phyloP scores from a whole-genome alignment of 2,329 filamentous ascomycete species.

The Alternaria alternata region DNA sequence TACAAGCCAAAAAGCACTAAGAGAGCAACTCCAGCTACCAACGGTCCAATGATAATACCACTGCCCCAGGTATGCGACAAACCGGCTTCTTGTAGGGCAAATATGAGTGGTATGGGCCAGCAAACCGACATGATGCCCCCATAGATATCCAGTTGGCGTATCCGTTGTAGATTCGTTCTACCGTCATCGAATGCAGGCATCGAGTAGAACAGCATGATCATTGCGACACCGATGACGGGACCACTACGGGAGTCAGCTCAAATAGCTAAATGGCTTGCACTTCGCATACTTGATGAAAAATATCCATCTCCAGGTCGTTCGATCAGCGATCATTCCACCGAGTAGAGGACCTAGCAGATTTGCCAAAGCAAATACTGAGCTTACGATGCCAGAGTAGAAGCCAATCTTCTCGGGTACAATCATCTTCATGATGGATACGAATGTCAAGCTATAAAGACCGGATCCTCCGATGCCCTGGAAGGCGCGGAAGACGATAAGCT shows the following conservation, averaged over 20 bases:
- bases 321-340: slow-evolving; percentile 54
- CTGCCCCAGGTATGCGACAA: slow-evolving; percentile 36
- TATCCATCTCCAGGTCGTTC: slow-evolving; percentile 57
- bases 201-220: slow-evolving; percentile 34
- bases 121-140: slow-evolving; percentile 41
- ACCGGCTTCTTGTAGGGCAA: slow-evolving; percentile 44
- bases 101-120: slow-evolving; percentile 45
- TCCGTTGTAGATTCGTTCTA: slow-evolving; percentile 37
- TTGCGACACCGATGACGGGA: slow-evolving; percentile 34
- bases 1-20: slow-evolving; percentile 39
- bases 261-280: background rate
- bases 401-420: slow-evolving; percentile 40
- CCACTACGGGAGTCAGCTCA: slow-evolving; percentile 21
- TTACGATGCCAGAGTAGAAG: slow-evolving; percentile 47
- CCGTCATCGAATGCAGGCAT: slow-evolving; percentile 37
- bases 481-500: slow-evolving; percentile 47
- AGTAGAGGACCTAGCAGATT: slow-evolving; percentile 56
- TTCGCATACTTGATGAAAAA: slow-evolving; percentile 57
- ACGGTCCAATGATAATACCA: slow-evolving; percentile 40
- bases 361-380: slow-evolving; percentile 52
- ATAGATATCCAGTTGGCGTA: slow-evolving; percentile 38
- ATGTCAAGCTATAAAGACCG: slow-evolving; percentile 57
- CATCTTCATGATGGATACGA: slow-evolving; percentile 43
- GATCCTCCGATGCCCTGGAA: slow-evolving; percentile 59
- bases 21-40: slow-evolving; percentile 33